Base-by-base conservation (phyloP, 345 rosid genomes). In the Populus simonii region DNA sequence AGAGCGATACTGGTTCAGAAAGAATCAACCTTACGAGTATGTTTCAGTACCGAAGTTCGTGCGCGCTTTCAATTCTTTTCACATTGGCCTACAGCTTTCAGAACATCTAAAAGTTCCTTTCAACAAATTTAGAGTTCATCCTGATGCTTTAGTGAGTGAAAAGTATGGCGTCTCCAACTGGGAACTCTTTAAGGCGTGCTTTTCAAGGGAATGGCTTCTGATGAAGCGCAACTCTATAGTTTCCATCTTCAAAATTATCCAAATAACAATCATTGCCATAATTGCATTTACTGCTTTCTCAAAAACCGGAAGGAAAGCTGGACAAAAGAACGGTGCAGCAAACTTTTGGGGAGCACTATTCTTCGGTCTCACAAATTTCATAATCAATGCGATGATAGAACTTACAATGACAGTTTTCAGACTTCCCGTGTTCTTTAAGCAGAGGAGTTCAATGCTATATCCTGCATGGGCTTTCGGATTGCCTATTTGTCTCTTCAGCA, bases 101-200 rank as follows among this genome's bases (percentile, higher is more conserved):
- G 71, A 86, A 12, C 88, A 89, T 12, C 86, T 92, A 59, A 78
- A 83, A 18, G 69, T 84, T 78, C 93, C 93, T 15, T 91, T 80
- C 22, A 92, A 92, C 70, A 91, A 85, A 80, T 68, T 87, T 39
- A 80, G n/a, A 80, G 78, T 83, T 45, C 94, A 91, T 68, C 91
- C 89, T 16, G 93, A 89, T 65, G 93, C 94, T 13, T 72, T 92
- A 71, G 92, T 89, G 76, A 88, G 63, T 20, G 76, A 89, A n/a
- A 88, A 92, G 84, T 92, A 90, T 36, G 93, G 94, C 20, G 88
- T 92, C 78, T 83, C 97, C 12, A 88, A 85, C 41, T 72, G 85
- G 94, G 90, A 91, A 23, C 84, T 92, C 49, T 89, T 92, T 80
- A 88, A 75, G 82, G 92, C 92, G 47, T 89, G 91, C 71, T 92